Base-by-base conservation (phyloP, 73 alveolate genomes). In the Paramecium primaurelia region DNA sequence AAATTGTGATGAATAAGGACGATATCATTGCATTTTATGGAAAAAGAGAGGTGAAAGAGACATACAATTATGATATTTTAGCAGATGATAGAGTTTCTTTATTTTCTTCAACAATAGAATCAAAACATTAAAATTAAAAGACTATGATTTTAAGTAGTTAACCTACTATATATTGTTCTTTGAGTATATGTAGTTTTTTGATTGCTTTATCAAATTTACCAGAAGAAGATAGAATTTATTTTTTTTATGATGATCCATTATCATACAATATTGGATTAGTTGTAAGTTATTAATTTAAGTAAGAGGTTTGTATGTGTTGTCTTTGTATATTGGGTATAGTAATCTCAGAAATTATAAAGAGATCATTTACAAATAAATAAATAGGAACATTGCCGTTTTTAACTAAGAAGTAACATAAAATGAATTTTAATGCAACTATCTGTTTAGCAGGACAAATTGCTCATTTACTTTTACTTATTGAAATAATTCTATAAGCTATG, bases 201-300 rank as follows among this genome's bases (percentile, higher is more conserved):
- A 73, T 73, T 36, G 87, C 87, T 10, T 10, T 73, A 73, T 37
- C 37, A 5, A 34, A 38, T 73, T 38, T 73, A 16, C 87, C 87
- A 73, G 38, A 73, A 14, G 87, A 73, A 16, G 87, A 73, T 40
- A 11, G 59, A 8, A 32, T 73, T 36, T 73, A 73, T 73, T 73
- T 73, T 40, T 73, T 73, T 73, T 73, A 37, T 73, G 87, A 73
- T 73, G 87, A 73, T 73, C 87, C 87, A 12, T 8, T 73, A 38
- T 37, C 60, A 20, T 38, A 34, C 16, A 40, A 73, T 40, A 18
- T 73, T 16, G 58, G 60, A 14, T 38, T 73, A 28, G 40, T 73
- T 37, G 87, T 73, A 73, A 73, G 12, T 64, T 16, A 73, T 30
- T 73, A 36, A 44, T 4, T 22, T 73, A 37, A 37, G 7, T 73